Base-by-base conservation (phyloP, 2,329 filamentous ascomycete genomes). In the Trichoderma pleuroti region DNA sequence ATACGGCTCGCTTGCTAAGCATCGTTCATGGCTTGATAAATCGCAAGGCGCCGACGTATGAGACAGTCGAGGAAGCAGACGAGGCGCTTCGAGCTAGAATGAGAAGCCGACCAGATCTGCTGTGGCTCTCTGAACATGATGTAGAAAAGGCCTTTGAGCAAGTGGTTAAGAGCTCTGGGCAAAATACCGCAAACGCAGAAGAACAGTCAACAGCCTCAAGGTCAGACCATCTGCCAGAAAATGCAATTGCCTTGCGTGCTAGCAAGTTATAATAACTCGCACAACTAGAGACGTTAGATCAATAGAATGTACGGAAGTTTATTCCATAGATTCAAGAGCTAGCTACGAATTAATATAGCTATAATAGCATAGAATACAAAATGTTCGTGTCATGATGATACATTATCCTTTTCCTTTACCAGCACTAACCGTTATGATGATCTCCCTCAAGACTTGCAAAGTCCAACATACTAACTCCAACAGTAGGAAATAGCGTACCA, bases 91-190 rank as follows among this genome's bases (percentile, higher is more conserved):
- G 70, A 5, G 10, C 34, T 4, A 70, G 72, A 56, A 32, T 73
- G n/a, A 68, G 56, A 24, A 72, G 24, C 12, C 54, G 72, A 10
- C 72, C 72, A 9, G 69, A 72, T 59, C 66, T 72, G 7, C 66
- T 63, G 6, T 73, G 72, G 72, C 21, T 73, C 14, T 73, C 72
- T 12, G 72, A 73, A 34, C 71, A 73, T 18, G 69, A 73, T 24
- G 72, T 73, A 14, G 72, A 73, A 39, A 64, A 69, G 8, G 36
- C 64, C 1, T 68, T 68, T 21, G 5, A 10, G n/a, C 26, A 24
- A 26, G 64, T 68, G 36, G 54, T 59, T 26, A 36, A 30, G n/a
- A 16, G 26, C 2, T 24, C 21, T n/a, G 54, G 46, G 1, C 16
- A 34, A 21, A 34, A 7, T 2, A 18, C 36, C 10, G 4, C 9